Evolutionary conservation across 441 rosid species (phyloP), one percentile per base, ranked within the genome.

Genomic region (Geranium incanum): DNA sequence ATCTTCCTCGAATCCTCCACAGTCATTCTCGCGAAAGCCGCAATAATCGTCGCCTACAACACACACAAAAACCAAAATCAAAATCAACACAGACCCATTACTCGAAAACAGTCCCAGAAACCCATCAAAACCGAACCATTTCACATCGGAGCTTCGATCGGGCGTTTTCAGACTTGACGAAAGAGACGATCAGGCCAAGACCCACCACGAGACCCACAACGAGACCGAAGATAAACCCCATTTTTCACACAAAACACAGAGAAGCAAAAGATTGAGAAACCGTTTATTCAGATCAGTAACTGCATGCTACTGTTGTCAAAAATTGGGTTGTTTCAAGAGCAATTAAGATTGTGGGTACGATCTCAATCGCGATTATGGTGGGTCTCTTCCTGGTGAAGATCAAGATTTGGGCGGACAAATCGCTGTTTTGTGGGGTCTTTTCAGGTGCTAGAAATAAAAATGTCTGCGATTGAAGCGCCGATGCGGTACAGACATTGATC

Each of bases 21-120:
- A 0, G 95, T 90, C 97, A 95, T 86, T 74, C 95, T 85, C n/a
- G 98, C 94, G 77, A 95, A 95, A 68, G 98, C 89, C 45, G 99
- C 99, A 66, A 95, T 77, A 36, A 90, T 87, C 5, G 80, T 76
- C 28, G 98, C 99, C 99, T 95, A 75, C 6, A 63, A 68, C 39
- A 36, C 38, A 73, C 62, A 21, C 18, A 68, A 12, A 23, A 4
- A 2, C 3, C 28, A 50, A 6, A 71, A 43, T 52, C 60, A 52
- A 52, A 52, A 55, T 60, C 59, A 6, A 38, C 0, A 23, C 18
- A 3, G 19, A n/a, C 16, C 71, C 75, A 36, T 39, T 18, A 70
- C 18, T 62, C 37, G n/a, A 62, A 23, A 62, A 62, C 0, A 23
- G 37, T 62, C 33, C 33, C 36, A 19, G 18, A 70, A 15, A 6